Evolutionary conservation across 345 rosid genomes (phyloP).

Genomic region (Lenwebbia sp.): DNA sequence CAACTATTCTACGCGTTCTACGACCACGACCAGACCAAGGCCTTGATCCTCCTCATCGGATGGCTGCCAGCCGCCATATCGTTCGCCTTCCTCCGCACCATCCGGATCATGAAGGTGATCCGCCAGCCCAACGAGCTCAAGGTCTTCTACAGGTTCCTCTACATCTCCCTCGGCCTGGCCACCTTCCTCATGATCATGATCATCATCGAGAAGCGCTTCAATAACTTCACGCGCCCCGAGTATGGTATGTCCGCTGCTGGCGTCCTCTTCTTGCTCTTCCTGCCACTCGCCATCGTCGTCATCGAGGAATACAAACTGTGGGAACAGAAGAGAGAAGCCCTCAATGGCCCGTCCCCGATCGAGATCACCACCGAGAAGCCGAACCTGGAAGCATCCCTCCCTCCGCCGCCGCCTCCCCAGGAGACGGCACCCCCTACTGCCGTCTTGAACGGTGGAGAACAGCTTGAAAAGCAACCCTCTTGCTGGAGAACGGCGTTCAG

Average conservation of each 20-base stretch:
- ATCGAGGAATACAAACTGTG: slow-evolving; percentile 38
- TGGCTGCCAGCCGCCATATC: slow-evolving; percentile 54
- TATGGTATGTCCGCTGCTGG: slow-evolving; percentile 31
- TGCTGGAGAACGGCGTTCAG: slow-evolving; percentile 41
- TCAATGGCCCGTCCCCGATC: slow-evolving; percentile 16
- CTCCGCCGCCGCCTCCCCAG: neutral
- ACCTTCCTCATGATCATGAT: slow-evolving; percentile 43
- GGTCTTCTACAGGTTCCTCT: slow-evolving; percentile 43
- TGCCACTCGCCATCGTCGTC: slow-evolving; percentile 34
- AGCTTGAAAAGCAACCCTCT: slow-evolving; percentile 11
- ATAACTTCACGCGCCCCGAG: slow-evolving; percentile 18
- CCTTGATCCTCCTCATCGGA: slow-evolving; percentile 44
- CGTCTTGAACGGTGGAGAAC: neutral
- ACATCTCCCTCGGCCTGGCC: slow-evolving; percentile 48
- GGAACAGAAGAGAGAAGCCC: slow-evolving; percentile 18
- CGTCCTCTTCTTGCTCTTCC: slow-evolving; percentile 40
- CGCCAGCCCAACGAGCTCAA: slow-evolving; percentile 36
- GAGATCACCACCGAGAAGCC: slow-evolving; percentile 16
- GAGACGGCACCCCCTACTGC: neutral
- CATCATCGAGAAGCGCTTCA: slow-evolving; percentile 18
- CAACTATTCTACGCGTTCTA: slow-evolving; percentile 41
- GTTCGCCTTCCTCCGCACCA: slow-evolving; percentile 24
- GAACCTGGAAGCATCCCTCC: neutral
- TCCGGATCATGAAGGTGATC: slow-evolving; percentile 29
- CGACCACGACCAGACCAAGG: slow-evolving; percentile 11